A percentile compares a stretch with the other conserved stretches of the same genome.
Conservation (phyloP, 169 alveolate species). For the Plasmodium vivax region DNA sequence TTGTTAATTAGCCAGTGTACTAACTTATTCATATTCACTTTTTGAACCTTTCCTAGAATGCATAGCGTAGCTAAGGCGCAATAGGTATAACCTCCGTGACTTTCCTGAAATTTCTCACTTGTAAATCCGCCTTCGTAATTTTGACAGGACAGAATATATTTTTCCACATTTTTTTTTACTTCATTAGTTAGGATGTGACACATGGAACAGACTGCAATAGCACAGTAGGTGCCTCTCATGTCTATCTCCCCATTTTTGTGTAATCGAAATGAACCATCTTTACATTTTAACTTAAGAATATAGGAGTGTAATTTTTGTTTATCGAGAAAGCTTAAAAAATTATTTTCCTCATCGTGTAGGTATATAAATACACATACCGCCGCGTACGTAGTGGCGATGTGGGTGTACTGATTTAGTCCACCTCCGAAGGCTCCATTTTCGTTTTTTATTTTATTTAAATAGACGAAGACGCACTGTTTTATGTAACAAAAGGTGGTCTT, state of each 20-base stretch:
- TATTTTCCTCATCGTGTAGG: conserved; percentile 77
- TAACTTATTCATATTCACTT: conserved; percentile 88
- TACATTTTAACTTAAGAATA: conserved; percentile 88
- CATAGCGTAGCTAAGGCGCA: conserved; percentile 96
- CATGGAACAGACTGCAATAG: conserved; percentile 92
- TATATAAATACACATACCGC: conserved; percentile 85
- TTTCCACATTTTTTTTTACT: conserved; percentile 90
- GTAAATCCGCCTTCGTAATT: conserved; percentile 98
- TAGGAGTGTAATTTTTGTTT: conserved; percentile 89
- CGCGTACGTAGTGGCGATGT: conserved; percentile 94
- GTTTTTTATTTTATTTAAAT: conserved; percentile 72
- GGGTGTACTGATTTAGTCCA: conserved; percentile 90
- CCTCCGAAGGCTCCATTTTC: conserved; percentile 94
- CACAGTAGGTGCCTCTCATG: conserved; percentile 95
- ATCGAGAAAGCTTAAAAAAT: conserved; percentile 90
- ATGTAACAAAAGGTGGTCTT: conserved; percentile 40
- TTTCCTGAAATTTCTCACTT: conserved; percentile 94
- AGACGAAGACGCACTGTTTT: conserved; percentile 47
- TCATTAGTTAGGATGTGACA: conserved; percentile 89
- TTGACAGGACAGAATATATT: conserved; percentile 91
- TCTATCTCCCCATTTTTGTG: conserved; percentile 96
- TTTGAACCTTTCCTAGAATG: conserved; percentile 86
- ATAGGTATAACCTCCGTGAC: conserved; percentile 98
- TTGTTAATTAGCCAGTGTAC: conserved; percentile 91
- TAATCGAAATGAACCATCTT: conserved; percentile 91